Conservation (phyloP, 148 eudicot genomes). For the Chenopodium album region DNA sequence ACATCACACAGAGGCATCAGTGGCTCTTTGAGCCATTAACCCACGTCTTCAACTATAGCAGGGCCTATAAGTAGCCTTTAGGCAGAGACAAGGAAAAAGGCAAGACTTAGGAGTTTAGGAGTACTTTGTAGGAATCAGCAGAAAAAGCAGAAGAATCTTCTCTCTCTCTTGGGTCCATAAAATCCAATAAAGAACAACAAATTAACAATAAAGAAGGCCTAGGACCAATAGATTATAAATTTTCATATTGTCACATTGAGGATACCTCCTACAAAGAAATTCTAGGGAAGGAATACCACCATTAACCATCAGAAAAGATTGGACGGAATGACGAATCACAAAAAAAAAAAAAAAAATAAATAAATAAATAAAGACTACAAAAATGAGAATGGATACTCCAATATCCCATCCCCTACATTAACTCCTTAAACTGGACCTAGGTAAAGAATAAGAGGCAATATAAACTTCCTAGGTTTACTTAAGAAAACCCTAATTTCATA, state of each 20-base stretch:
- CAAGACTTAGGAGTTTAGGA: neutral
- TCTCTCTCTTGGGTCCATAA: neutral
- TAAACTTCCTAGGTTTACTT: neutral
- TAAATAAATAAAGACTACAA: neutral
- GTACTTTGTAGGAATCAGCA: neutral
- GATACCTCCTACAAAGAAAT: neutral
- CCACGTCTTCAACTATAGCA: neutral
- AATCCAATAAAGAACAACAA: neutral
- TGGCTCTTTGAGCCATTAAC: neutral
- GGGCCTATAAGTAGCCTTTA: neutral
- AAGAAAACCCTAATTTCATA: neutral
- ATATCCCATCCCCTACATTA: neutral
- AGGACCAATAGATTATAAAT: neutral
- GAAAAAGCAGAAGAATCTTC: neutral
- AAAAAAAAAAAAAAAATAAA: neutral
- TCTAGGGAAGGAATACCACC: neutral
- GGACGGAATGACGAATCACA: neutral
- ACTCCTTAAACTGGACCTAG: neutral
- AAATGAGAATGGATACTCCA: neutral
- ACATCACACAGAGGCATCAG: neutral
- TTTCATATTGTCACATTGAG: neutral
- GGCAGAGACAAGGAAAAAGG: neutral
- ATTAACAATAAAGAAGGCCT: neutral
- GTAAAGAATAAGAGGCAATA: neutral
- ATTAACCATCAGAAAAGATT: neutral